Evolutionary conservation across 2,329 filamentous ascomycete species (phyloP), one percentile per base, ranked within the genome.

Genomic region (Venturia effusa): DNA sequence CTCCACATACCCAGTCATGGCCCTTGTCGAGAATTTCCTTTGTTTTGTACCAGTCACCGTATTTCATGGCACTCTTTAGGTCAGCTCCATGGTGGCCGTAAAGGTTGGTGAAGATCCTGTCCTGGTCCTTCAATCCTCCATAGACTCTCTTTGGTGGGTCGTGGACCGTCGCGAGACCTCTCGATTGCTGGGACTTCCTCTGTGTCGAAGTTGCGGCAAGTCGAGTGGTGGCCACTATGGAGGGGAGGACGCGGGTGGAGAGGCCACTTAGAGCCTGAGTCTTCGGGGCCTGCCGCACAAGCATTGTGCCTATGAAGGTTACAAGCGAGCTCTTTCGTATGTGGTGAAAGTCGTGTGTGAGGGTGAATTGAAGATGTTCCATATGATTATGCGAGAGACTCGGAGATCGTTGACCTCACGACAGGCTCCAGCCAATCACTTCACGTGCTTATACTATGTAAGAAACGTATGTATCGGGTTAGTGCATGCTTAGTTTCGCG

Each of bases 31-130:
- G 78, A 65, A 99, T 99, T 77, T 99, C 94, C 84, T 99, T 99
- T 64, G 94, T 99, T 84, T 95, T 96, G 82, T 99, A 86, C 94
- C 94, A 99, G 78, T 97, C 94, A 71, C 94, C 94, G 83, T 96
- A 96, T 80, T 96, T 96, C 87, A 91, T 92, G 63, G 94, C 92
- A 74, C 87, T 91, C 82, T 94, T 93, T 70, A 99, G 80, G 76
- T 97, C 92, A 67, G 92, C 84, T 62, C 91, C 92, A 79, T 90
- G 91, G 75, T 94, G 91, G 72, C 91, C 88, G 80, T 99, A 99
- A 66, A 99, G 84, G 80, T 99, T 99, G 81, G 96, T 92, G 80
- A 99, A 99, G 79, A 99, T 99, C 72, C 94, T 88, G 80, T 99
- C 94, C 81, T 97, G 92, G 76, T 99, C 94, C 79, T 86, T 89